These are phyloP conservation scores for Dendrocalamus latiflorus DNA, from an alignment of 202 grass and related monocot species.

Conservation along the genomic window DNA sequence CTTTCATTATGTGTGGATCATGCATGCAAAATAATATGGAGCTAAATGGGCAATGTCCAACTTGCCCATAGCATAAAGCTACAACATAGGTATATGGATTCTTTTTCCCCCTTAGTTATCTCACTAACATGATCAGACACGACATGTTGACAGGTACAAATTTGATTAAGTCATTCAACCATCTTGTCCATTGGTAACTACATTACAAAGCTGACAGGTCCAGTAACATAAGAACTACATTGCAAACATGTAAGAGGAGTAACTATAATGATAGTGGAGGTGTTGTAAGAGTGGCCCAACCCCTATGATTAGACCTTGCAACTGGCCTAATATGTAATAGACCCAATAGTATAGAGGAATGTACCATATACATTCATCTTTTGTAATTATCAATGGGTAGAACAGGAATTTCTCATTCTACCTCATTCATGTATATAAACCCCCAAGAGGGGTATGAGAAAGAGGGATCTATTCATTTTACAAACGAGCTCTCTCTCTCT, in stretches of 20 bases:
- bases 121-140: not conserved
- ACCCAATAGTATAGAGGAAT: no score
- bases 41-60: constrained; percentile 1
- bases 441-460: no score
- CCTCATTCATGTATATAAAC: no score
- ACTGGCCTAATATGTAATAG: no score
- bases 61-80: not conserved
- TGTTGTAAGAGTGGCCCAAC: no score
- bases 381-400: no score
- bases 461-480: no score
- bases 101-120: constrained; percentile 7
- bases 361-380: no score
- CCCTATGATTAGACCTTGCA: no score
- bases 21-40: constrained; percentile 12
- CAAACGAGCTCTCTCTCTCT: no score
- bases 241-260: not conserved
- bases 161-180: constrained; percentile 2
- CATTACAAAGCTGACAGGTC: not conserved
- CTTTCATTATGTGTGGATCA: not conserved
- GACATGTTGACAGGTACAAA: not conserved
- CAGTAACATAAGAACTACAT: not conserved
- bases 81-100: constrained; percentile 17
- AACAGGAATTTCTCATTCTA: no score
- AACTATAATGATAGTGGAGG: not conserved
- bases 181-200: constrained; percentile 14